These are phyloP conservation scores for Chytriomyces hyalinus DNA, from an alignment of 192 early-diverging fungal genomes.

Conservation along the genomic window DNA sequence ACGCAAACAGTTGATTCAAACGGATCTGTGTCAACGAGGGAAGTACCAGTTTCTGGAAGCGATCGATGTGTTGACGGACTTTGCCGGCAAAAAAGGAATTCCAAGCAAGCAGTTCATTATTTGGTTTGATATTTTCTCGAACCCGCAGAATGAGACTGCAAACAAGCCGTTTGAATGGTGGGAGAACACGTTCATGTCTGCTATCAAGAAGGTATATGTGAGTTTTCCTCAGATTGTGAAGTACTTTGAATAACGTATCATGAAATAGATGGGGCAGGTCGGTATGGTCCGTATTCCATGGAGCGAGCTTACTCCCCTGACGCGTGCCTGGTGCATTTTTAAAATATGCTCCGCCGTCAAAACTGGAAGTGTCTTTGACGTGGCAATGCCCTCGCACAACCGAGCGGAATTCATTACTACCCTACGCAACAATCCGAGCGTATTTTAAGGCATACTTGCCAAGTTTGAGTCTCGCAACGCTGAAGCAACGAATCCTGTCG, in stretches of 20 bases:
- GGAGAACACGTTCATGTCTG: conserved; percentile 15
- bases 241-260: no score
- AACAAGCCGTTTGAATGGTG: conserved; percentile 22
- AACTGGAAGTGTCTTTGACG: conserved; percentile 27
- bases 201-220: neutral
- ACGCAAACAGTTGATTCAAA: no score
- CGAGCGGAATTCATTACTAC: neutral
- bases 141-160: conserved; percentile 24
- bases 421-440: neutral
- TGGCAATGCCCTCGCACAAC: conserved; percentile 1
- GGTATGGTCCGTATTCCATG: conserved; percentile 30
- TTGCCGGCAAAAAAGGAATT: neutral
- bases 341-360: conserved; percentile 21
- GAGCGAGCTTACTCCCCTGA: conserved; percentile 25
- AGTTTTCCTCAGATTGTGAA: no score
- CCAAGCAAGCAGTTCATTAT: neutral
- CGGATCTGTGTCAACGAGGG: neutral
- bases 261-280: conserved; percentile 9
- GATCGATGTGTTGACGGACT: conserved; percentile 23
- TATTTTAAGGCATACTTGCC: neutral
- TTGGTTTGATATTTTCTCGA: conserved; percentile 40
- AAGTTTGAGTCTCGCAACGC: neutral
- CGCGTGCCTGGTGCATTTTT: conserved; percentile 37
- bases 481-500: neutral
- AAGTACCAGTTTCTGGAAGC: conserved; percentile 30